Base-by-base conservation (phyloP, 768 basidiomycete species). In the Tylopilus sp. region DNA sequence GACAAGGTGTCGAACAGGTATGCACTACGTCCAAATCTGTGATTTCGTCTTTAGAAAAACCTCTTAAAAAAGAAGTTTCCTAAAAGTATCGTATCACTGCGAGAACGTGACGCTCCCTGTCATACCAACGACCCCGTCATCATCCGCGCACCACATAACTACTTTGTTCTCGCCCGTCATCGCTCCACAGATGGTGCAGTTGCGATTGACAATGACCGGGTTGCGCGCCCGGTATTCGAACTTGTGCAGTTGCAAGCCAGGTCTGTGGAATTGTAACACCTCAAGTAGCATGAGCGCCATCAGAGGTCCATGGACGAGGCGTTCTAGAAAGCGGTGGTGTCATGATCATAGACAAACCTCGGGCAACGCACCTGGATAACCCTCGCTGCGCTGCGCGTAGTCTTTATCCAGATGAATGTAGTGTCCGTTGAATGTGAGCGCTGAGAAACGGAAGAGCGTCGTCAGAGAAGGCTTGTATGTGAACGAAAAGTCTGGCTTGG, bases 381-480 rank as follows among this genome's bases (percentile, higher is more conserved):
- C 87, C 69, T 93, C 87, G 19, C 72, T 75, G 24, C 72, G 69
- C 40, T 78, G 81, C 7, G 87, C 82, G 63, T 85, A 90, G 22
- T 84, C 81, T 53, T 82, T 82, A 71, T 92, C 89, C 25, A 92
- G 78, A 69, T 94, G 91, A 58, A 94, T 89, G 59, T 83, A 78
- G 59, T 94, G 91, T 13, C 82, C 87, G 60, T 94, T 93, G 73
- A 90, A 91, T 58, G 85, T 92, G 22, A 94, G 74, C 19, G 91
- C 89, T 6, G 89, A 92, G 71, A 87, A 94, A 22, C 89, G 83
- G 74, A 94, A 94, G 21, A 93, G 73, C 1, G 86, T 89, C 10
- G 84, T 83, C 31, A 82, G 69, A 24, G 79, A 82, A 4, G 90
- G 90, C 14, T 71, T 80, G 63, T 84, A 90, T 28, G 72, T 75